A percentile compares a stretch with the other conserved stretches of the same genome.
Evolutionary conservation across 2,329 filamentous ascomycete genomes (phyloP).

Genomic region (Microcera coccophila): DNA sequence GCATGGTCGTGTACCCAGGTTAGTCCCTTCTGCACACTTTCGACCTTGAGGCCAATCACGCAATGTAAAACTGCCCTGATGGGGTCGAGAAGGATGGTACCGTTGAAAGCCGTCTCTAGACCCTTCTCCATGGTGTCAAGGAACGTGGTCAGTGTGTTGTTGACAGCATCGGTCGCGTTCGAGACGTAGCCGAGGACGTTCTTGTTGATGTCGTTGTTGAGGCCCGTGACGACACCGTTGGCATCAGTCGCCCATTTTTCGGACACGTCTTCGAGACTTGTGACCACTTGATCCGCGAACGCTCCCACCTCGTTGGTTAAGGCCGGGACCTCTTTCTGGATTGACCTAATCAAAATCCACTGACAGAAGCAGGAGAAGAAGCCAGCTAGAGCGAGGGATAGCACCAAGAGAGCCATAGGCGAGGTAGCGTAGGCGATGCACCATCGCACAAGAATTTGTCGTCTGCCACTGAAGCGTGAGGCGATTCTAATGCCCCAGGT

Average conservation of each 20-base stretch:
- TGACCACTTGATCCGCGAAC: slow-evolving; percentile 75
- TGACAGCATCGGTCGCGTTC: slow-evolving; percentile 76
- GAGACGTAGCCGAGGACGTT: slow-evolving; percentile 85
- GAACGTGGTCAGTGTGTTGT: slow-evolving; percentile 79
- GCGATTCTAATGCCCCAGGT: slow-evolving; percentile 67
- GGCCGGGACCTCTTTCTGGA: slow-evolving; percentile 72
- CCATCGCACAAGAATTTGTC: slow-evolving; percentile 76
- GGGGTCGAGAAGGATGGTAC: slow-evolving; percentile 73
- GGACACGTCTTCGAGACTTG: slow-evolving; percentile 68
- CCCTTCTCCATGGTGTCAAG: slow-evolving; percentile 70
- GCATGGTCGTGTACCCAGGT: slow-evolving; percentile 91
- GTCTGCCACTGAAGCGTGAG: slow-evolving; percentile 59
- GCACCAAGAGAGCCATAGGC: slow-evolving; percentile 76
- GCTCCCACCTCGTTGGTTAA: slow-evolving; percentile 70
- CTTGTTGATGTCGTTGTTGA: slow-evolving; percentile 76
- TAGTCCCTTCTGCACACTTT: slow-evolving; percentile 79
- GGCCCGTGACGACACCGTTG: slow-evolving; percentile 65
- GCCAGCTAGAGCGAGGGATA: slow-evolving; percentile 77
- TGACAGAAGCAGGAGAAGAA: slow-evolving; percentile 81
- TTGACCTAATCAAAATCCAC: slow-evolving; percentile 66
- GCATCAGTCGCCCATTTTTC: slow-evolving; percentile 71
- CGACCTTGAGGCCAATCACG: slow-evolving; percentile 82
- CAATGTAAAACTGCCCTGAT: slow-evolving; percentile 79
- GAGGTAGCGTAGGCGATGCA: slow-evolving; percentile 84
- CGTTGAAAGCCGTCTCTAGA: slow-evolving; percentile 74